Base-by-base conservation (phyloP, 2,329 filamentous ascomycete species). In the Daldinia sp. region DNA sequence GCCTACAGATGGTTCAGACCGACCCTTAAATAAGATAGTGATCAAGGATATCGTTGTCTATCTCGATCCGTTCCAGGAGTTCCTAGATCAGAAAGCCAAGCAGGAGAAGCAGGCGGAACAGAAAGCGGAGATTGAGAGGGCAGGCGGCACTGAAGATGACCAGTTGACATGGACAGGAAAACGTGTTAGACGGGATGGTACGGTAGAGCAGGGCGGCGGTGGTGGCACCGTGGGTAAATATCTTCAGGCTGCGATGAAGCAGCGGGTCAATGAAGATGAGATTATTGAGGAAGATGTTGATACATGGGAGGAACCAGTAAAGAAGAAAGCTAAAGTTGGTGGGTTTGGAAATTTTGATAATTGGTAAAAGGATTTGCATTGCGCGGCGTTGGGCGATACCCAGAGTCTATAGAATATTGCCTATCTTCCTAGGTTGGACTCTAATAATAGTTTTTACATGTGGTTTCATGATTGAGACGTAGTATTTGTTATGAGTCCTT, bases 151-250 rank as follows among this genome's bases (percentile, higher is more conserved):
- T 1, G 95, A 97, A 60, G 95, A 98, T 76, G 94, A 98, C 75
- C 89, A 88, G 78, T 91, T 93, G 1, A 99, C 96, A 2, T 99
- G 96, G 96, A 98, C 96, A 2, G 96, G 96, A 3, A 99, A 98
- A 82, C 85, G 94, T 44, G 89, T 99, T 56, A 85, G 94, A 28
- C 86, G 84, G 1, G 88, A 91, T 74, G 91, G 89, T 0, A 88
- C 84, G 0, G 83, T 89, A 1, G 85, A 86, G 1, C 77, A 78
- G 30, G 79, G 77, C 13, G 80, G 81, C 30, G 79, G 80, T 13
- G 79, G 80, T 10, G 82, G 81, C 6, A 81, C 80, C 4, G 89
- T 89, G 12, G 96, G 95, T 6, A 98, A 95, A 79, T 98, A 98
- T 78, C 81, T 99, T 58, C 91, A 93, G 77, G 85, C 86, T 15